These are phyloP conservation scores for Diplodia scrobiculata DNA, from an alignment of 2,329 filamentous ascomycete genomes.

Conservation along the genomic window DNA sequence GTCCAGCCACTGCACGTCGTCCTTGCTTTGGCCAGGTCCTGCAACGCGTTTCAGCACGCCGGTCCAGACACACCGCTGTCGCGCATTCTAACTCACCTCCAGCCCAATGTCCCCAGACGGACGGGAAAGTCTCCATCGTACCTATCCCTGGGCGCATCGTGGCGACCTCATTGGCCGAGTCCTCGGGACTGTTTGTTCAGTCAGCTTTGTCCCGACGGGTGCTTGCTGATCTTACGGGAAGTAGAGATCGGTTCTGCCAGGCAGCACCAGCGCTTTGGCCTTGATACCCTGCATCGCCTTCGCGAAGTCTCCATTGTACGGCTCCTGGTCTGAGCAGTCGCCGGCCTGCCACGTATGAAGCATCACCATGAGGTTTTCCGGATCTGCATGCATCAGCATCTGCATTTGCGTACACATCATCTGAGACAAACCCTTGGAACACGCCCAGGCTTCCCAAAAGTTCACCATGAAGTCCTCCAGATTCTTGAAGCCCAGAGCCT, in stretches of 20 bases:
- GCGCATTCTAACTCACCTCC: slow-evolving; percentile 48
- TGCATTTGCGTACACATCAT: background rate
- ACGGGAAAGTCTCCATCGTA: slow-evolving; percentile 57
- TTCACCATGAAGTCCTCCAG: slow-evolving; percentile 73
- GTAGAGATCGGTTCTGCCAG: slow-evolving; percentile 74
- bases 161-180: slow-evolving; percentile 71
- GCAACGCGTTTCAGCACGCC: background rate
- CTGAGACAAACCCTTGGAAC: slow-evolving; percentile 59
- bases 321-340: slow-evolving; percentile 68
- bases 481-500: slow-evolving; percentile 63
- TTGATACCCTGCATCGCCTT: slow-evolving; percentile 66
- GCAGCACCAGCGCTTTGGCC: slow-evolving; percentile 70
- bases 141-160: slow-evolving; percentile 64
- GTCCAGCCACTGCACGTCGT: slow-evolving; percentile 73
- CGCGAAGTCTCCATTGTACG: slow-evolving; percentile 67
- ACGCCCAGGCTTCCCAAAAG: slow-evolving; percentile 76
- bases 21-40: slow-evolving; percentile 70
- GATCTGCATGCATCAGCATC: slow-evolving; percentile 51
- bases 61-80: background rate
- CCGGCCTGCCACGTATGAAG: slow-evolving; percentile 76
- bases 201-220: slow-evolving; percentile 22
- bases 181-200: slow-evolving; percentile 62
- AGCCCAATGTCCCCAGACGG: slow-evolving; percentile 64
- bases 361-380: slow-evolving; percentile 75
- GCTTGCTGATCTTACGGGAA: slow-evolving; percentile 61